phyloP scores from a whole-genome alignment of 345 rosid species.

The Acer campestre region DNA sequence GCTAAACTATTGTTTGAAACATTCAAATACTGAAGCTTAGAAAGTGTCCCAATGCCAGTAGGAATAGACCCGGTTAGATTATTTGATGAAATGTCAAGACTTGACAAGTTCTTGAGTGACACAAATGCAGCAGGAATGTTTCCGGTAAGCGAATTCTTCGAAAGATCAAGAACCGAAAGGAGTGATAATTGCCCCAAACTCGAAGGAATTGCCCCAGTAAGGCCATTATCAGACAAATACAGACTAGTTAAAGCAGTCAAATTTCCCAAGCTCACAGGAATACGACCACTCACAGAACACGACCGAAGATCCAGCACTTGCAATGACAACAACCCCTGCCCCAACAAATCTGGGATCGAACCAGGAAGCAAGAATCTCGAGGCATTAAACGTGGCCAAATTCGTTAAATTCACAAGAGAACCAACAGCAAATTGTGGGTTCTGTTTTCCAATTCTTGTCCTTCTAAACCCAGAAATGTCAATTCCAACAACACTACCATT shows the following conservation, averaged over 20 bases:
- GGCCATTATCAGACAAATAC: slow-evolving; percentile 59
- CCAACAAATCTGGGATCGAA: slow-evolving; percentile 77
- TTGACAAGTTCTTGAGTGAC: slow-evolving; percentile 54
- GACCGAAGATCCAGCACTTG: slow-evolving; percentile 88
- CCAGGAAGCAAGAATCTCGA: slow-evolving; percentile 81
- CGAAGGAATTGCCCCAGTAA: slow-evolving; percentile 62
- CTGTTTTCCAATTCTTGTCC: slow-evolving; percentile 74
- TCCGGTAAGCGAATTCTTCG: slow-evolving; percentile 64
- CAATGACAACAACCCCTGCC: slow-evolving; percentile 51
- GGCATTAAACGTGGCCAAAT: slow-evolving; percentile 70
- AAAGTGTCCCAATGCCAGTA: slow-evolving; percentile 52
- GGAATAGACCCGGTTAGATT: slow-evolving; percentile 67
- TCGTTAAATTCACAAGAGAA: slow-evolving; percentile 68
- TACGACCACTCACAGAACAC: slow-evolving; percentile 56
- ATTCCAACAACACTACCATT: slow-evolving; percentile 70
- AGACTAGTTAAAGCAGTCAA: slow-evolving; percentile 63
- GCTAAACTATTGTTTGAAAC: slow-evolving; percentile 72
- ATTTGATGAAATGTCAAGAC: slow-evolving; percentile 79
- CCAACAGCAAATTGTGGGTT: slow-evolving; percentile 80
- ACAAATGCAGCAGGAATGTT: slow-evolving; percentile 66
- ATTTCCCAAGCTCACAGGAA: slow-evolving; percentile 73
- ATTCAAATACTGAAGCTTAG: slow-evolving; percentile 62
- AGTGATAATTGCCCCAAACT: slow-evolving; percentile 56
- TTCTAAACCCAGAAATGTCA: slow-evolving; percentile 81
- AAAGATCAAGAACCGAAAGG: slow-evolving; percentile 69